A percentile compares a stretch with the other conserved stretches of the same genome.
These are phyloP conservation scores for Pythium folliculosum DNA, from an alignment of 352 stramenopile species.

Conservation along the genomic window DNA sequence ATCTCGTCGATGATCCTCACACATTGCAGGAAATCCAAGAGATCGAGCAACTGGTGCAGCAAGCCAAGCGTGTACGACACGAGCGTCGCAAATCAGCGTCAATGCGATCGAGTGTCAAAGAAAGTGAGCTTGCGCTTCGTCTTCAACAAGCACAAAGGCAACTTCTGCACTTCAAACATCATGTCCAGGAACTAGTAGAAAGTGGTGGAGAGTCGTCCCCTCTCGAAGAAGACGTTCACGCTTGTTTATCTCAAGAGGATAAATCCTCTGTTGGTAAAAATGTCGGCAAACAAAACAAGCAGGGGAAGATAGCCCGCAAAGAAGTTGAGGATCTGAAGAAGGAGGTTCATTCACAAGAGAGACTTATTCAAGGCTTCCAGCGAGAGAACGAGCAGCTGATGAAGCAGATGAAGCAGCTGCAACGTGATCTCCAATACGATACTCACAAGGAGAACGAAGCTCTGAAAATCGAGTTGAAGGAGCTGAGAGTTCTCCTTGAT, in stretches of 20 bases:
- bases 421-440: conserved; percentile 64
- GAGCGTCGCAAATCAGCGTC: conserved; percentile 30
- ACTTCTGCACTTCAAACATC: conserved; percentile 63
- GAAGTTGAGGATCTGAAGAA: conserved; percentile 19
- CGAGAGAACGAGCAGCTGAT: conserved; percentile 85
- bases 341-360: conserved; percentile 55
- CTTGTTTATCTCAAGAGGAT: not conserved
- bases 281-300: not conserved
- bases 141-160: conserved; percentile 76
- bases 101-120: conserved; percentile 46
- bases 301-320: not conserved
- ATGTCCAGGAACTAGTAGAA: conserved; percentile 46
- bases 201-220: not conserved
- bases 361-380: conserved; percentile 77
- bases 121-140: conserved; percentile 60
- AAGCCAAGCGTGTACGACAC: conserved; percentile 38
- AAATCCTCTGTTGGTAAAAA: not conserved
- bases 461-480: conserved; percentile 51
- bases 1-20: conserved; percentile 35
- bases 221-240: not conserved
- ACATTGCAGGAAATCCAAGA: conserved; percentile 38
- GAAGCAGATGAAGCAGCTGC: conserved; percentile 69
- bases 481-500: conserved; percentile 38
- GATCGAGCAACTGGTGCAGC: conserved; percentile 55
- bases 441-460: conserved; percentile 76